phyloP scores from a whole-genome alignment of 2,329 filamentous ascomycete genomes.

The Stachybotrys chartarum region DNA sequence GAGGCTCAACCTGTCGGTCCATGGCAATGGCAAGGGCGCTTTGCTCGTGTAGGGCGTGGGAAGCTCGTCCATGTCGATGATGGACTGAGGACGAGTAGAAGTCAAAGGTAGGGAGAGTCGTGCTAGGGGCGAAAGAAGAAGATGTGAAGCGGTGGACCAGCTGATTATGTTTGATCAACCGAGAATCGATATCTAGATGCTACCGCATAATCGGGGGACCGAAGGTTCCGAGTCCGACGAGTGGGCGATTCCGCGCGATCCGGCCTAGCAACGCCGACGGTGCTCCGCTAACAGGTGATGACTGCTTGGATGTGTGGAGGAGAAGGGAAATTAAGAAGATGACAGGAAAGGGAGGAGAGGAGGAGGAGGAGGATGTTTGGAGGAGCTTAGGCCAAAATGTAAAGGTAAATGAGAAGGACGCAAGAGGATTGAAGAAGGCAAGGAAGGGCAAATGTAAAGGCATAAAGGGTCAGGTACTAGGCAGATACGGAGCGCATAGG shows the following conservation, averaged over 20 bases:
- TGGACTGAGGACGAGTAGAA: constrained; percentile 7
- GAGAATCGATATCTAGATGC: constrained; percentile 26
- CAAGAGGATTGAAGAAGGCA: constrained; percentile 9
- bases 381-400: constrained; percentile 2
- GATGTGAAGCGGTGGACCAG: constrained; percentile 2
- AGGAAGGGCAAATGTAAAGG: constrained; percentile 12
- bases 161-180: constrained; percentile 12
- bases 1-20: constrained; percentile 32
- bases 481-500: constrained; percentile 15
- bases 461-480: constrained; percentile 12
- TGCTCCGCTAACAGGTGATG: not conserved
- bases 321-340: constrained; percentile 4
- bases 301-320: constrained; percentile 1
- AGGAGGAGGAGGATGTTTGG: constrained; percentile 9
- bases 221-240: constrained; percentile 8
- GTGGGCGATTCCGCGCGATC: constrained; percentile 8
- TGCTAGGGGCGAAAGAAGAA: constrained; percentile 2
- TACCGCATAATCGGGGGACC: constrained; percentile 26
- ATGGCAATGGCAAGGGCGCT: constrained; percentile 31
- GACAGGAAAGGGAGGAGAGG: constrained; percentile 7
- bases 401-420: constrained; percentile 6
- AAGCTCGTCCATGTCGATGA: constrained; percentile 27
- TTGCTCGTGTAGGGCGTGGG: constrained; percentile 29
- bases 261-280: not conserved
- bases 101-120: not conserved